Base-by-base conservation (phyloP, 257 asterid genomes). In the Paraleonurus japonicus region DNA sequence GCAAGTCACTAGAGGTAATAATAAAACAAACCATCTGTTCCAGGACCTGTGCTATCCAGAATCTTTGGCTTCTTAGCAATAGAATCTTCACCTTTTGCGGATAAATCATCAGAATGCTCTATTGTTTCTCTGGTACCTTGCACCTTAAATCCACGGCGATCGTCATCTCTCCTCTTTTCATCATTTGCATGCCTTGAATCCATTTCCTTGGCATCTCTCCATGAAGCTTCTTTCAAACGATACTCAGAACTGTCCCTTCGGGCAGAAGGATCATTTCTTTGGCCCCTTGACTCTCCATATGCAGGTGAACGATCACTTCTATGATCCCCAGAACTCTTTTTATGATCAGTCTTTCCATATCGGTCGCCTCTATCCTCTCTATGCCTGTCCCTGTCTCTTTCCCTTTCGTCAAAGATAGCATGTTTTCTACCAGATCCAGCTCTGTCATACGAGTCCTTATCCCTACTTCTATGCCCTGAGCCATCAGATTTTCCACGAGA, bases 61-160 rank as follows among this genome's bases (percentile, higher is more conserved):
- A 83, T 19, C 80, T 82, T 90, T n/a, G 89, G 74, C 72, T 86
- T 93, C 82, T 87, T 90, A 58, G 89, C 81, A 33, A 78, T 69
- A 57, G 85, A 69, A 60, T 75, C 90, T 50, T 83, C 80, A 72
- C 75, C 85, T 72, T 84, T 82, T 63, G 72, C 41, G 39, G 74
- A 76, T 37, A 27, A 65, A 50, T 73, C 86, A 64, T 77, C 91
- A 78, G 71, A 71, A 41, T 45, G 72, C 67, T 78, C 84, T 76
- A 74, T 80, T 54, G 71, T 43, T 54, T 79, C 84, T 71, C 71
- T 74, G 62, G 17, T 57, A 67, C 39, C 71, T 17, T 65, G 81
- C 43, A 83, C 90, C 81, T 80, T 83, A 67, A 37, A 71, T 69
- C 43, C 60, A 50, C 71, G 81, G 12, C 58, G 72, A 62, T 82